phyloP scores from a whole-genome alignment of 345 rosid species.

The Citrus unshiu region DNA sequence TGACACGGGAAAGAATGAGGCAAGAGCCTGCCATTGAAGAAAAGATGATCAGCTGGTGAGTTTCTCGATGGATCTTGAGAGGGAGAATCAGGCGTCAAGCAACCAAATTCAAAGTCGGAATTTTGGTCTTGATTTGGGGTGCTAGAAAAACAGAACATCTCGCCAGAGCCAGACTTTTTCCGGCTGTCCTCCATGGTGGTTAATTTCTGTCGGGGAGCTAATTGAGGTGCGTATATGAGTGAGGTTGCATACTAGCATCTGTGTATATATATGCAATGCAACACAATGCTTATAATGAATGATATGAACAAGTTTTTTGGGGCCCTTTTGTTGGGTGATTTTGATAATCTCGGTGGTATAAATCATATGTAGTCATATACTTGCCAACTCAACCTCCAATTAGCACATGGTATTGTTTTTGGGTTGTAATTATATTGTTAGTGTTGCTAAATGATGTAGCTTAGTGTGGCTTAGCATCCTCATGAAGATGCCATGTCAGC shows the following conservation, averaged over 20 bases:
- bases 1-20: slow-evolving; percentile 64
- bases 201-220: not conserved
- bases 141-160: slow-evolving; percentile 44
- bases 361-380: slow-evolving; percentile 22
- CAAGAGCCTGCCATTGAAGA: slow-evolving; percentile 70
- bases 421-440: slow-evolving; percentile 18
- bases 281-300: not conserved
- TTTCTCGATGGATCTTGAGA: slow-evolving; percentile 39
- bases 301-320: not conserved
- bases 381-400: slow-evolving; percentile 23
- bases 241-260: not conserved
- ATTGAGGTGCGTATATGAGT: not conserved
- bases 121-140: slow-evolving; percentile 33
- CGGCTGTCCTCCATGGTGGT: slow-evolving; percentile 29
- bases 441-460: slow-evolving; percentile 21
- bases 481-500: slow-evolving; percentile 13
- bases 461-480: not conserved
- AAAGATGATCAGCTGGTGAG: slow-evolving; percentile 87
- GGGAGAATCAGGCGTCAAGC: slow-evolving; percentile 56
- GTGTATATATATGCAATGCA: slow-evolving; percentile 14
- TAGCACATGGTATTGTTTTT: not conserved
- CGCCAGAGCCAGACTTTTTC: slow-evolving; percentile 21
- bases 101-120: slow-evolving; percentile 70
- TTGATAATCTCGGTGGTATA: slow-evolving; percentile 12
- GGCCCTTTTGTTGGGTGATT: not conserved